phyloP scores from a whole-genome alignment of 495 filamentous ascomycete species.

The Talaromyces stipitatus region DNA sequence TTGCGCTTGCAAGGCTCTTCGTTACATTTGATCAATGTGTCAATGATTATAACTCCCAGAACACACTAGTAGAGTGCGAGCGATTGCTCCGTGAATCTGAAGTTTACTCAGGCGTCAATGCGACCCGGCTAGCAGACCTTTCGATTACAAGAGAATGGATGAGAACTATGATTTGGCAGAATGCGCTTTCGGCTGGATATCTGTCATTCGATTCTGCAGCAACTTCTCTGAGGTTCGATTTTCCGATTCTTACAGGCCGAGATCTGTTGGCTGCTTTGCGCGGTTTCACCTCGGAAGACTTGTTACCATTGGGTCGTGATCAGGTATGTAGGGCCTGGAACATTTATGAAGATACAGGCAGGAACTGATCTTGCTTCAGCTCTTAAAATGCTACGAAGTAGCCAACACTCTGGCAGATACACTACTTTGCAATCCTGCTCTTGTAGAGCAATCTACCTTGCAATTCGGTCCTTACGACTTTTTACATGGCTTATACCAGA shows the following conservation, averaged over 20 bases:
- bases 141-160: constrained; percentile 53
- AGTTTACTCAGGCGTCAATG: neutral
- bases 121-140: constrained; percentile 21
- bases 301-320: constrained; percentile 25
- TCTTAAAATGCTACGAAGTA: constrained; percentile 28
- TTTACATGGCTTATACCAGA: constrained; percentile 25
- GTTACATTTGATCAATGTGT: constrained; percentile 15
- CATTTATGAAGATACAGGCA: neutral
- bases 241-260: constrained; percentile 60
- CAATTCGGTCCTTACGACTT: constrained; percentile 21
- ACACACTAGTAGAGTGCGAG: neutral
- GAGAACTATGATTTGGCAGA: constrained; percentile 68
- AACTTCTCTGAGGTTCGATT: constrained; percentile 59
- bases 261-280: constrained; percentile 49
- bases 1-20: constrained; percentile 22
- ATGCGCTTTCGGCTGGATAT: constrained; percentile 44
- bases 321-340: constrained; percentile 14
- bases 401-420: constrained; percentile 27
- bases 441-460: constrained; percentile 1
- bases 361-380: constrained; percentile 3
- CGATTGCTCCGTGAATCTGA: neutral
- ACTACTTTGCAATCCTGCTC: constrained; percentile 13
- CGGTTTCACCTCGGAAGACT: constrained; percentile 17
- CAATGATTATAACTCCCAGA: neutral
- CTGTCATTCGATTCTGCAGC: constrained; percentile 47